A percentile compares a stretch with the other conserved stretches of the same genome.
These are phyloP conservation scores for Xylariaceae sp. DNA, from an alignment of 2,329 filamentous ascomycete genomes.

Conservation along the genomic window DNA sequence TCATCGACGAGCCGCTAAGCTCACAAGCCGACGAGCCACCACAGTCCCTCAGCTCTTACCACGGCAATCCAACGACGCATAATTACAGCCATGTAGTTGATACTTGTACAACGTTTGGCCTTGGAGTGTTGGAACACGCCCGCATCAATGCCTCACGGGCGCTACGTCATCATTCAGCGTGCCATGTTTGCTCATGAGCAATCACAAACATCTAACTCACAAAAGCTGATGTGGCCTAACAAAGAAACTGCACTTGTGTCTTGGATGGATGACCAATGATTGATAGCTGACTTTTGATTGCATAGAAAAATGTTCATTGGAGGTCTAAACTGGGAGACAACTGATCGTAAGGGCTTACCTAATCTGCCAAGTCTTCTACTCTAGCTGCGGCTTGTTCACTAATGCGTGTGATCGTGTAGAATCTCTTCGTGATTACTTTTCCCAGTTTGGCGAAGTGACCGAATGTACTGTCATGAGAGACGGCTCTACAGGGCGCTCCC, in stretches of 20 bases:
- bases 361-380: not conserved
- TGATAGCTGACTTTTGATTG: constrained; percentile 26
- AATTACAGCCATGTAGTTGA: constrained; percentile 17
- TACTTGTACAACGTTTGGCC: constrained; percentile 16
- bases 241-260: constrained; percentile 8
- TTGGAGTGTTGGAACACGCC: constrained; percentile 11
- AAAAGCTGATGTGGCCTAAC: constrained; percentile 13
- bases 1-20: too few relatives aligned
- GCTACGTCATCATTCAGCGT: constrained; percentile 4
- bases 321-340: constrained; percentile 98
- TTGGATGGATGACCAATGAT: constrained; percentile 10
- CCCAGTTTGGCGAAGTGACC: constrained; percentile 93
- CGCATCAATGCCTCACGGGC: constrained; percentile 5
- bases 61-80: too few relatives aligned
- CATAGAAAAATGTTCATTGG: constrained; percentile 99
- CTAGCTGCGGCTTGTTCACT: constrained; percentile 11
- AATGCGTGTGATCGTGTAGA: constrained; percentile 54
- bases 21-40: not conserved
- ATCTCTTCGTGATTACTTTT: constrained; percentile 94
- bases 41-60: constrained; percentile 12
- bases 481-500: constrained; percentile 85
- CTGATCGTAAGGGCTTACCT: constrained; percentile 71
- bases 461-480: constrained; percentile 99
- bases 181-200: constrained; percentile 19
- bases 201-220: constrained; percentile 16